Conservation (phyloP, 768 basidiomycete genomes). For the Amanita muscaria region DNA sequence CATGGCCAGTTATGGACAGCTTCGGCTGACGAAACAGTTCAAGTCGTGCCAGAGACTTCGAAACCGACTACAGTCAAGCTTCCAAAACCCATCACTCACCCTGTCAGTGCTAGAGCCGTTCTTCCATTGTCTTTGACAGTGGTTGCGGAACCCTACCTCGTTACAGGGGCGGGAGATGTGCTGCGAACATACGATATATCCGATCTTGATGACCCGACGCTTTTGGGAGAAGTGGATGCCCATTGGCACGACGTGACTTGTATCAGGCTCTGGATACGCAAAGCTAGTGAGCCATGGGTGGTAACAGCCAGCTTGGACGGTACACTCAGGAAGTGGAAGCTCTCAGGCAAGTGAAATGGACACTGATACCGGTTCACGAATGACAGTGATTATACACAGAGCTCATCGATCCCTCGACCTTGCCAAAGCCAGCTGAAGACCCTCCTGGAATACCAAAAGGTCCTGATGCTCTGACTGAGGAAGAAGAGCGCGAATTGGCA, state of each 20-base stretch:
- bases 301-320: constrained; percentile 80
- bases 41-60: constrained; percentile 42
- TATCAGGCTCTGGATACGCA: constrained; percentile 62
- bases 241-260: constrained; percentile 88
- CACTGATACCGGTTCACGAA: background rate
- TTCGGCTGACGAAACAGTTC: constrained; percentile 82
- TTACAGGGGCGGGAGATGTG: constrained; percentile 80
- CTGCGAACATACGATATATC: constrained; percentile 79
- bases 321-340: constrained; percentile 79
- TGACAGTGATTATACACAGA: constrained; percentile 22
- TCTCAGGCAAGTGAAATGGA: constrained; percentile 40
- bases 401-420: constrained; percentile 23
- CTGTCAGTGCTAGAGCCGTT: constrained; percentile 60
- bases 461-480: constrained; percentile 57
- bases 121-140: constrained; percentile 59
- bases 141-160: constrained; percentile 60
- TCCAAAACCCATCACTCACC: constrained; percentile 48
- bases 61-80: constrained; percentile 22
- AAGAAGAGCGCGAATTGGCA: constrained; percentile 84
- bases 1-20: constrained; percentile 86
- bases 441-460: constrained; percentile 14
- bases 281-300: constrained; percentile 63
- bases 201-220: constrained; percentile 52
- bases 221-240: constrained; percentile 69
- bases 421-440: constrained; percentile 1